Conservation (phyloP, 2,329 filamentous ascomycete species). For the Aspergillus ruber region DNA sequence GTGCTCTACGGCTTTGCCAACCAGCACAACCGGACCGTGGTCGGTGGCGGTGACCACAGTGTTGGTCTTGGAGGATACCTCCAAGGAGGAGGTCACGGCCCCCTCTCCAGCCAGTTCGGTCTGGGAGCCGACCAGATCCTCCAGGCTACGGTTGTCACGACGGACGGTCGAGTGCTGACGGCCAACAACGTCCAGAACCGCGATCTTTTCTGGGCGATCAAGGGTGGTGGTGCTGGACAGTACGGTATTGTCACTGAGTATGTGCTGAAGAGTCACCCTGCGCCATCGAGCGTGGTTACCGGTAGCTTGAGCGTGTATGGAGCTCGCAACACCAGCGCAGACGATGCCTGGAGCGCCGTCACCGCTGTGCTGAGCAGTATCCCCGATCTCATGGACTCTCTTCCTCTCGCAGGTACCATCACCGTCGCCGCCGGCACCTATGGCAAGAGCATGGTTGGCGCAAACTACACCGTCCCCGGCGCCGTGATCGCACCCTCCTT, state of each 20-base stretch:
- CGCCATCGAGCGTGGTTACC: constrained; percentile 11
- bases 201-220: constrained; percentile 49
- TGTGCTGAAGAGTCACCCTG: constrained; percentile 12
- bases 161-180: constrained; percentile 30
- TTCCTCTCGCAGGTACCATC: constrained; percentile 17
- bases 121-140: constrained; percentile 20
- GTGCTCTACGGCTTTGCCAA: constrained; percentile 9
- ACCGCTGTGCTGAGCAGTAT: constrained; percentile 20
- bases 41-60: constrained; percentile 50
- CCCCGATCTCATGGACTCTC: constrained; percentile 18
- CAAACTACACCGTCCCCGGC: constrained; percentile 3
- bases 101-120: constrained; percentile 17
- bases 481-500: constrained; percentile 6
- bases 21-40: constrained; percentile 26
- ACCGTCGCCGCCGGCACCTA: constrained; percentile 18
- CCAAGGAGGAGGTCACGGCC: constrained; percentile 25
- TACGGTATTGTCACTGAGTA: constrained; percentile 17
- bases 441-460: constrained; percentile 1
- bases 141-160: constrained; percentile 21
- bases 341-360: constrained; percentile 26
- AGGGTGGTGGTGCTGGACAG: constrained; percentile 39
- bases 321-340: constrained; percentile 12
- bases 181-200: constrained; percentile 28
- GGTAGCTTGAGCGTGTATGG: constrained; percentile 7
- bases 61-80: constrained; percentile 41